Conservation (phyloP, 2,329 filamentous ascomycete species). For the Paecilomyces fulvus region DNA sequence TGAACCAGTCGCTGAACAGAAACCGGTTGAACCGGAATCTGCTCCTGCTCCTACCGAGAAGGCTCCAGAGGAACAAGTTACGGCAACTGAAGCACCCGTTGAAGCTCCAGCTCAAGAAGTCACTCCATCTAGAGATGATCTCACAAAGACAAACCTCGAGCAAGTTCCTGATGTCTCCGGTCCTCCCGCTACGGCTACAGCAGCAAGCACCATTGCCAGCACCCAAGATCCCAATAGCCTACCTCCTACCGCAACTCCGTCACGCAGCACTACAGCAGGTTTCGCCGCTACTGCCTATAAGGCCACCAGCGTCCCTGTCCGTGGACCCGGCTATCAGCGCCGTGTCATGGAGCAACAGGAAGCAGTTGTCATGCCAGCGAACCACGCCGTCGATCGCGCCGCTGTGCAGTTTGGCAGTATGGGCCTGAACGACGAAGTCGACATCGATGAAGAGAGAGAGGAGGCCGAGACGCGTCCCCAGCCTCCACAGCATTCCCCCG, state of each 20-base stretch:
- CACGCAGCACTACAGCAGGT: slow-evolving; percentile 53
- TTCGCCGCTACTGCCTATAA: slow-evolving; percentile 77
- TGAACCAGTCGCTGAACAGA: slow-evolving; percentile 24
- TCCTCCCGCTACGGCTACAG: slow-evolving; percentile 70
- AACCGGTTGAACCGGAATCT: slow-evolving; percentile 36
- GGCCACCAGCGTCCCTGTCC: slow-evolving; percentile 55
- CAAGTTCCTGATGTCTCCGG: slow-evolving; percentile 75
- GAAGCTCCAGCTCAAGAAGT: slow-evolving; percentile 40
- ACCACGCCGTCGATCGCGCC: slow-evolving; percentile 86
- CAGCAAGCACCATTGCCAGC: slow-evolving; percentile 80
- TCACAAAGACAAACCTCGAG: slow-evolving; percentile 88
- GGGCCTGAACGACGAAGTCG: slow-evolving; percentile 59
- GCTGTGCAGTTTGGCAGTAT: slow-evolving; percentile 96
- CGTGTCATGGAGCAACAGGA: slow-evolving; percentile 91
- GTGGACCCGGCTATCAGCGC: slow-evolving; percentile 73
- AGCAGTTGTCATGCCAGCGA: slow-evolving; percentile 95
- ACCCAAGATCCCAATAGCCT: slow-evolving; percentile 65
- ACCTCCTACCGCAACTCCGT: slow-evolving; percentile 41
- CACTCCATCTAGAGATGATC: slow-evolving; percentile 66
- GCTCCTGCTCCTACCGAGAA: slow-evolving; percentile 34
- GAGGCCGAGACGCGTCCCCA: slow-evolving; percentile 91
- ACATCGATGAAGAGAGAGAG: slow-evolving; percentile 90
- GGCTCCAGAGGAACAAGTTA: slow-evolving; percentile 19
- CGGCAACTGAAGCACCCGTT: slow-evolving; percentile 24
- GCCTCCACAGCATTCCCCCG: slow-evolving; percentile 85